Percentiles rank a stretch among this genome's conserved stretches.
phyloP scores from a whole-genome alignment of 257 asterid genomes.

The Gentiana straminea region DNA sequence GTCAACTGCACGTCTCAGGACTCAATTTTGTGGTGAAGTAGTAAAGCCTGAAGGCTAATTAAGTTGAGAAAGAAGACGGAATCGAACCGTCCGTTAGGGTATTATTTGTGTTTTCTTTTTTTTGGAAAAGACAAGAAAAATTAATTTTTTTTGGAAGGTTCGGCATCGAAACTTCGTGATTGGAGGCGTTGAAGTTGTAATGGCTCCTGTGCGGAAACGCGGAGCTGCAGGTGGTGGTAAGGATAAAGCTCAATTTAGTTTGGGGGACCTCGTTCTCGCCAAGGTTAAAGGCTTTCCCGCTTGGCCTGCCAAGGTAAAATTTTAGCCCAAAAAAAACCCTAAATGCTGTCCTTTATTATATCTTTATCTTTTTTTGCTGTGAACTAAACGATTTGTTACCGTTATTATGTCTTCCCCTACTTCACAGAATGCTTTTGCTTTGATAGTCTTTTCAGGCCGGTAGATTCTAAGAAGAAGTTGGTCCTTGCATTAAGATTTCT shows the following conservation, averaged over 20 bases:
- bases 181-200: conserved; percentile 9
- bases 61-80: background rate
- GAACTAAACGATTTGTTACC: background rate
- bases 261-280: conserved; percentile 92
- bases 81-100: background rate
- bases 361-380: no score
- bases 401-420: background rate
- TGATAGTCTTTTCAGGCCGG: background rate
- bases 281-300: conserved; percentile 87
- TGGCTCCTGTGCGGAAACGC: conserved; percentile 52
- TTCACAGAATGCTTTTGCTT: background rate
- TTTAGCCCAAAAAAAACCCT: background rate
- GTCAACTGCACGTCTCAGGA: background rate
- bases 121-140: conserved; percentile 3
- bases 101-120: conserved; percentile 6
- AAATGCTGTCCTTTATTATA: background rate
- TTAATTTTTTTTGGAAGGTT: background rate
- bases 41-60: background rate
- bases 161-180: no score
- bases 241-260: conserved; percentile 43
- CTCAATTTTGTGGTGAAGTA: background rate
- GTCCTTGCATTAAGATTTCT: no score
- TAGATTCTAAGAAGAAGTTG: background rate
- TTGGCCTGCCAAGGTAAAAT: conserved; percentile 86
- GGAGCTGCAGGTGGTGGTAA: conserved; percentile 19